Evolutionary conservation across 441 rosid genomes (phyloP).

Genomic region (Gossypium schwendimanii): DNA sequence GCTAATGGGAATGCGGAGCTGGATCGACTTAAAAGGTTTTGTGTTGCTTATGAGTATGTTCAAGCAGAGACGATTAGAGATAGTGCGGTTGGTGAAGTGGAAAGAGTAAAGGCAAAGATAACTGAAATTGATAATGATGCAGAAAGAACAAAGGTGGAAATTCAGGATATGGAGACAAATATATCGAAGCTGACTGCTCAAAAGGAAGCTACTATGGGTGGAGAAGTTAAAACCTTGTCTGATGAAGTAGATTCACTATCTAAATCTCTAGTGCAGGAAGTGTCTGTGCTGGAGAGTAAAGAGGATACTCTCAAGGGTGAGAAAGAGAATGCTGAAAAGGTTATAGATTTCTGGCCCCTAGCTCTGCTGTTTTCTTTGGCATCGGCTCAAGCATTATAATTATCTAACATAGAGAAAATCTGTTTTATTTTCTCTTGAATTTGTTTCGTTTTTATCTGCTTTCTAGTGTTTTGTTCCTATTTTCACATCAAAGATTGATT

Average conservation of each 20-base stretch:
- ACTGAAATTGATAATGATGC: constrained; percentile 44
- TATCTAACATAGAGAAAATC: neutral
- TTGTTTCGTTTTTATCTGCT: neutral
- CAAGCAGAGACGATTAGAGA: constrained; percentile 82
- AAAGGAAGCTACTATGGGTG: constrained; percentile 91
- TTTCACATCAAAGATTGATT: constrained; percentile 1
- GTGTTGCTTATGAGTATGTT: constrained; percentile 79
- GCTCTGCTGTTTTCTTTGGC: constrained; percentile 7
- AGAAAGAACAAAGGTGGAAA: constrained; percentile 36
- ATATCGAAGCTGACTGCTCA: constrained; percentile 58
- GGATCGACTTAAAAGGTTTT: constrained; percentile 83
- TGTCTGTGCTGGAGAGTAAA: constrained; percentile 61
- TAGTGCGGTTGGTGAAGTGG: constrained; percentile 57
- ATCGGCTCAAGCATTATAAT: constrained; percentile 3
- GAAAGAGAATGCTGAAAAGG: constrained; percentile 73
- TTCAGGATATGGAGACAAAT: constrained; percentile 60
- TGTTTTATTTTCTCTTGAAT: neutral
- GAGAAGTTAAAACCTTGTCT: constrained; percentile 67
- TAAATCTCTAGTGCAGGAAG: constrained; percentile 66
- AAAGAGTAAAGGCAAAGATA: constrained; percentile 48
- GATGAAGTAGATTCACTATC: constrained; percentile 71
- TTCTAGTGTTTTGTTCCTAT: neutral
- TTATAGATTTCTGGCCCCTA: constrained; percentile 17
- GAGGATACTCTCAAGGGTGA: constrained; percentile 77
- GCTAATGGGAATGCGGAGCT: constrained; percentile 82